These are phyloP conservation scores for Nothophoma quercina DNA, from an alignment of 2,329 filamentous ascomycete genomes.

Conservation along the genomic window DNA sequence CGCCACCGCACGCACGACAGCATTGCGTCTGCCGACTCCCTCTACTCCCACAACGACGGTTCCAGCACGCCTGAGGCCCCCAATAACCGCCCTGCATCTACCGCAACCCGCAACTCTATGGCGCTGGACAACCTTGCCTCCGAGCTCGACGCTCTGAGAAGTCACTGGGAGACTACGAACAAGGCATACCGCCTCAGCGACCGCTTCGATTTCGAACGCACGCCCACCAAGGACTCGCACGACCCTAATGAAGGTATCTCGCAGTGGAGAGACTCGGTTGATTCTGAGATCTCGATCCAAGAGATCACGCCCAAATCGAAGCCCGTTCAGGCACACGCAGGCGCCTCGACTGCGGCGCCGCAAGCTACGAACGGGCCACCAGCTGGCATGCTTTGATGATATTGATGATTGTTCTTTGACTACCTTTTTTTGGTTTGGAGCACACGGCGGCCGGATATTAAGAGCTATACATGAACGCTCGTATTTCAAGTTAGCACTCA, in stretches of 20 bases:
- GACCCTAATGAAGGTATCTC: slow-evolving; percentile 44
- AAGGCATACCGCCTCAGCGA: slow-evolving; percentile 93
- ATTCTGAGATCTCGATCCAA: slow-evolving; percentile 7
- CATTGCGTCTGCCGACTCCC: slow-evolving; percentile 64
- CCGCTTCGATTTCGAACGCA: slow-evolving; percentile 82
- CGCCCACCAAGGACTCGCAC: slow-evolving; percentile 46
- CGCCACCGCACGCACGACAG: slow-evolving; percentile 63
- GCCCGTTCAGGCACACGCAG: slow-evolving; percentile 3
- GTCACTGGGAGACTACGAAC: slow-evolving; percentile 94
- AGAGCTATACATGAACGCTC: slow-evolving; percentile 8
- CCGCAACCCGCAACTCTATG: slow-evolving; percentile 63
- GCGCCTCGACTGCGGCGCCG: slow-evolving; percentile 6
- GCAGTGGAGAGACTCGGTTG: slow-evolving; percentile 42
- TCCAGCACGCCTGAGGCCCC: slow-evolving; percentile 44
- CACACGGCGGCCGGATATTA: not conserved
- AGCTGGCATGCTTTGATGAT: slow-evolving; percentile 19
- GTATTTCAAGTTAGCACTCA: not conserved
- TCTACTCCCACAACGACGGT: slow-evolving; percentile 55
- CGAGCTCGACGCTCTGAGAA: slow-evolving; percentile 88
- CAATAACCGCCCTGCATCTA: slow-evolving; percentile 36
- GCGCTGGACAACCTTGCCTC: slow-evolving; percentile 90
- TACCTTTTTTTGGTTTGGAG: slow-evolving; percentile 6
- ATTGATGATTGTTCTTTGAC: slow-evolving; percentile 8
- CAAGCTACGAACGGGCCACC: slow-evolving; percentile 7
- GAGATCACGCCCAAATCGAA: slow-evolving; percentile 15